phyloP scores from a whole-genome alignment of 2,329 filamentous ascomycete genomes.

The Penicillium sp. region DNA sequence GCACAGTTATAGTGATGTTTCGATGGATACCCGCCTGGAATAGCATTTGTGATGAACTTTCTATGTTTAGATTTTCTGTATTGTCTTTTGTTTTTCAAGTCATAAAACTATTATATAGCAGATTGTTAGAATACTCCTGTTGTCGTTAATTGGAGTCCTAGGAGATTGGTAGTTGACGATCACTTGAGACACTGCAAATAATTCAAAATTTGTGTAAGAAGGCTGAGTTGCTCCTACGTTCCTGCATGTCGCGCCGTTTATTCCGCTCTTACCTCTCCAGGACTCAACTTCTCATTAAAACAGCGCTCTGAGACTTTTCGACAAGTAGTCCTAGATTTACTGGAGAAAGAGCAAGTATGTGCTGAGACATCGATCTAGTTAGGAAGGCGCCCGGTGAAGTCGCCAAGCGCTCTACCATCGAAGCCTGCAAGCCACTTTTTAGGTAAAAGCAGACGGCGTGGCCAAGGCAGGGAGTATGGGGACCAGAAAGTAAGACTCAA shows the following conservation, averaged over 20 bases:
- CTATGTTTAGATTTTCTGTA: background rate
- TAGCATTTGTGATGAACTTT: conserved; percentile 5
- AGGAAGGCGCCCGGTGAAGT: background rate
- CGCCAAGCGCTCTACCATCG: background rate
- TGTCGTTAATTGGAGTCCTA: background rate
- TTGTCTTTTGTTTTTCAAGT: background rate
- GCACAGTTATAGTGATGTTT: conserved; percentile 7
- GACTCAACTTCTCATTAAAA: background rate
- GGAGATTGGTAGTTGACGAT: background rate
- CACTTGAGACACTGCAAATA: no score
- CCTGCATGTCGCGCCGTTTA: background rate
- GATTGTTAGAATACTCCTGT: background rate
- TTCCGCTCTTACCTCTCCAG: background rate
- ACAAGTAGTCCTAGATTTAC: background rate
- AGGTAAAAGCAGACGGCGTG: background rate
- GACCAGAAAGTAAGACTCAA: background rate
- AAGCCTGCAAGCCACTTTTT: background rate
- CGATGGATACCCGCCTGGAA: conserved; percentile 14
- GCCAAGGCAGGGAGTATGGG: background rate
- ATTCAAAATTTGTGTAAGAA: background rate
- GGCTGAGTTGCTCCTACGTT: background rate
- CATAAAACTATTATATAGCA: background rate
- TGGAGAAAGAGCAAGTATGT: background rate
- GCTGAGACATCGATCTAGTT: background rate
- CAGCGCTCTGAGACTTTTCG: background rate